Percentiles rank a stretch among this genome's conserved stretches.
These are phyloP conservation scores for Rhododendron vialii DNA, from an alignment of 148 eudicot genomes.

Conservation along the genomic window DNA sequence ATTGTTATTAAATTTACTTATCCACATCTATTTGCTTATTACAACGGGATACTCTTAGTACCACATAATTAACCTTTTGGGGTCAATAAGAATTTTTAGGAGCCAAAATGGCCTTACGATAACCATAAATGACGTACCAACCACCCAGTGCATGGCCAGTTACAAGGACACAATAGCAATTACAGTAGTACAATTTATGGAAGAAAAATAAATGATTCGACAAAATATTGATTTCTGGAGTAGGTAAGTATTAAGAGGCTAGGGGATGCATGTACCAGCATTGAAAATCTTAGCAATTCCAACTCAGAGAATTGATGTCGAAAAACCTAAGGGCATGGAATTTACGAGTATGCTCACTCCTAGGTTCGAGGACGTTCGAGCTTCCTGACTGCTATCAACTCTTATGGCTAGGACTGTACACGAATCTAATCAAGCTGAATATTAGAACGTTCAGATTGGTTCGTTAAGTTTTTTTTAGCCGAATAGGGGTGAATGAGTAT, in stretches of 20 bases:
- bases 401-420: background rate
- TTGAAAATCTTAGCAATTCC: too few relatives aligned
- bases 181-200: background rate
- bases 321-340: background rate
- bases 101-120: background rate
- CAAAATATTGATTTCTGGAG: background rate
- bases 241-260: background rate
- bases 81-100: background rate
- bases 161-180: background rate
- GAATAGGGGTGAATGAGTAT: too few relatives aligned
- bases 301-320: background rate
- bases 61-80: too few relatives aligned
- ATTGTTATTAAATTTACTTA: too few relatives aligned
- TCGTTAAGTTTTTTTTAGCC: too few relatives aligned
- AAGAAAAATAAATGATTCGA: background rate
- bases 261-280: background rate
- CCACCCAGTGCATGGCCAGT: background rate
- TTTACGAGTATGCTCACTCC: background rate
- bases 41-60: too few relatives aligned
- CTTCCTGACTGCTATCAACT: background rate
- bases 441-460: too few relatives aligned
- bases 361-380: background rate
- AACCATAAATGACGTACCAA: background rate
- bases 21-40: too few relatives aligned
- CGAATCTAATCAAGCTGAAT: too few relatives aligned